Evolutionary conservation across 1,139 yeast species (phyloP).

Genomic region (Starmera stellimalicola): DNA sequence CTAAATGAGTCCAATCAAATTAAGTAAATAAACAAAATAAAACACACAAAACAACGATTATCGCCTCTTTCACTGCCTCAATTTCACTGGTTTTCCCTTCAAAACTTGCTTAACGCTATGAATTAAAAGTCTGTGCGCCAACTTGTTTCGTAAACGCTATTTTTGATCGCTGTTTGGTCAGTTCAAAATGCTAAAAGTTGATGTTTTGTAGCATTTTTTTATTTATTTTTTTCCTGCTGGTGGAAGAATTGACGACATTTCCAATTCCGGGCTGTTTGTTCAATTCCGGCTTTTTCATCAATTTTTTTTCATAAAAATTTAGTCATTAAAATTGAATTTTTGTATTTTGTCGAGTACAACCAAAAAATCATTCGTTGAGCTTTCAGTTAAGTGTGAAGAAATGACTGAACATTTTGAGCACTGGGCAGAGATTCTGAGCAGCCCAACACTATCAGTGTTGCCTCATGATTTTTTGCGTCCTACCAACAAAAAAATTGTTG

Average conservation of each 20-base stretch:
- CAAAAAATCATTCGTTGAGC: background rate
- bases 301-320: background rate
- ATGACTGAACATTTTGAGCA: constrained; percentile 24
- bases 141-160: no score
- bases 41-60: no score
- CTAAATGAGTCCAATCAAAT: no score
- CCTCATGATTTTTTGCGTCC: constrained; percentile 88
- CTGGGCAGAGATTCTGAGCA: constrained; percentile 67
- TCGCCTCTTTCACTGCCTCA: background rate
- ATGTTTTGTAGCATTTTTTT: no score
- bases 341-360: background rate
- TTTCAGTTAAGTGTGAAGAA: no score
- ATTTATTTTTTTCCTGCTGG: background rate
- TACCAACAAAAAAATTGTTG: constrained; percentile 56
- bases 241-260: background rate
- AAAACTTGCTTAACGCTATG: no score
- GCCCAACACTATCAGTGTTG: constrained; percentile 75
- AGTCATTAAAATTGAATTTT: background rate
- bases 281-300: background rate
- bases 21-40: no score
- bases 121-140: no score
- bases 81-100: background rate
- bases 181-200: no score
- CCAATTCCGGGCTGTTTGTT: background rate
- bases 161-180: no score